These are phyloP conservation scores for Arctium lappa DNA, from an alignment of 129 eudicot genomes.

Conservation along the genomic window DNA sequence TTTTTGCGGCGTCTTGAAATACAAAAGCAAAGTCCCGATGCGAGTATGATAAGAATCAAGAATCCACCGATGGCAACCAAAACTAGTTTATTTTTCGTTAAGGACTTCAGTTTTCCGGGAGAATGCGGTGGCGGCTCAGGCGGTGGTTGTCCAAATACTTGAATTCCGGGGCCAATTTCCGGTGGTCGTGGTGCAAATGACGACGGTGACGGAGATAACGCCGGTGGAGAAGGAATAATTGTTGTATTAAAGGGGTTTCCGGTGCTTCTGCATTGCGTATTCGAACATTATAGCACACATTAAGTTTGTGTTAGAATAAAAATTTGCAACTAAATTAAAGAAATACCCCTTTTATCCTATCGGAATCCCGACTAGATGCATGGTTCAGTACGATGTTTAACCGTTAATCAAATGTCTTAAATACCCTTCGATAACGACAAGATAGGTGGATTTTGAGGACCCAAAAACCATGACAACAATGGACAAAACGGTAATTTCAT, in stretches of 20 bases:
- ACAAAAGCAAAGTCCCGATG: constrained; percentile 50
- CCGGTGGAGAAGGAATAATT: constrained; percentile 63
- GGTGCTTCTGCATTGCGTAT: constrained; percentile 47
- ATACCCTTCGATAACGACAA: neutral
- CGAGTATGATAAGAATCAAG: constrained; percentile 38
- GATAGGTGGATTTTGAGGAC: neutral
- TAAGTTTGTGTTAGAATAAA: neutral
- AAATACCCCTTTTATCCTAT: neutral
- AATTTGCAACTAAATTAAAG: neutral
- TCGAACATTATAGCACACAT: neutral
- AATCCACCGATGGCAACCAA: constrained; percentile 56
- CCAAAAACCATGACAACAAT: neutral
- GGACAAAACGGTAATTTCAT: neutral
- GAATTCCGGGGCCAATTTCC: constrained; percentile 41
- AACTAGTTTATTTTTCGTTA: constrained; percentile 26
- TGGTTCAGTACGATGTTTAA: neutral
- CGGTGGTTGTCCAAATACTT: constrained; percentile 36
- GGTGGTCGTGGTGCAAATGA: constrained; percentile 53
- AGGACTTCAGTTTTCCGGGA: constrained; percentile 24
- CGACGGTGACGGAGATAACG: constrained; percentile 47
- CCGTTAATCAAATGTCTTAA: neutral
- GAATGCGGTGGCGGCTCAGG: constrained; percentile 24
- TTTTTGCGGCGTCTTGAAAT: constrained; percentile 51
- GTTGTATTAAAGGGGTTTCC: constrained; percentile 95
- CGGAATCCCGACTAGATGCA: neutral